These are phyloP conservation scores for Penium margaritaceum DNA, from an alignment of 139 green algal species.

Conservation along the genomic window DNA sequence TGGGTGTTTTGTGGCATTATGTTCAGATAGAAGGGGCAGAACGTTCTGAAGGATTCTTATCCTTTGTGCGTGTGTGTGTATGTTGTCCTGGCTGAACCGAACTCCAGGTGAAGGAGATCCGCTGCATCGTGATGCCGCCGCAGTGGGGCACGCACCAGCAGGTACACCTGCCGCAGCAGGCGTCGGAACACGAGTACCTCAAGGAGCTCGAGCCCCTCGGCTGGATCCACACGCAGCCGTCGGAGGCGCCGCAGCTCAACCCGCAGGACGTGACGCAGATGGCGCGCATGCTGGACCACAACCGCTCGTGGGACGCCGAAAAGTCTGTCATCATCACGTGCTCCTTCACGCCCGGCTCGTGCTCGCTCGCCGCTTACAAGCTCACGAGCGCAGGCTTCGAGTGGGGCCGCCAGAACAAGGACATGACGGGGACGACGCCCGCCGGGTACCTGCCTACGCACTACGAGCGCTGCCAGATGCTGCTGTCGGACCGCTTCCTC, in stretches of 20 bases:
- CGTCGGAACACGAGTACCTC: constrained; percentile 94
- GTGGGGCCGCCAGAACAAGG: constrained; percentile 70
- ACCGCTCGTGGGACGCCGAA: constrained; percentile 94
- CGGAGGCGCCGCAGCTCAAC: constrained; percentile 84
- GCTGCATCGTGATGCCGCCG: constrained; percentile 86
- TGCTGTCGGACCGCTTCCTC: constrained; percentile 95
- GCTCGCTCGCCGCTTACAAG: constrained; percentile 91
- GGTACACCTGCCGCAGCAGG: constrained; percentile 74
- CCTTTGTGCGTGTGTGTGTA: no score
- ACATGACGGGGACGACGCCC: constrained; percentile 57
- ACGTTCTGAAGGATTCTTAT: no score
- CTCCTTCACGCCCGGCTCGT: constrained; percentile 91
- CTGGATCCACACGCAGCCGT: constrained; percentile 97
- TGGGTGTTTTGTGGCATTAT: no score
- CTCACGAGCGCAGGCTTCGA: constrained; percentile 76
- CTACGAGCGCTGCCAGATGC: constrained; percentile 97
- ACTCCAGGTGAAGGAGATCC: constrained; percentile 97
- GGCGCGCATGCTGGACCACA: constrained; percentile 85
- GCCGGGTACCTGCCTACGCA: constrained; percentile 81
- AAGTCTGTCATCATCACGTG: constrained; percentile 83
- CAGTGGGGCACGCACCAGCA: constrained; percentile 93
- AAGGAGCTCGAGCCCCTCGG: constrained; percentile 92
- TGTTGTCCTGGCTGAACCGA: no score
- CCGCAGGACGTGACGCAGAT: constrained; percentile 84
- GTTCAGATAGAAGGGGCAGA: no score